phyloP scores from a whole-genome alignment of 495 filamentous ascomycete genomes.

The Neurospora sp. region DNA sequence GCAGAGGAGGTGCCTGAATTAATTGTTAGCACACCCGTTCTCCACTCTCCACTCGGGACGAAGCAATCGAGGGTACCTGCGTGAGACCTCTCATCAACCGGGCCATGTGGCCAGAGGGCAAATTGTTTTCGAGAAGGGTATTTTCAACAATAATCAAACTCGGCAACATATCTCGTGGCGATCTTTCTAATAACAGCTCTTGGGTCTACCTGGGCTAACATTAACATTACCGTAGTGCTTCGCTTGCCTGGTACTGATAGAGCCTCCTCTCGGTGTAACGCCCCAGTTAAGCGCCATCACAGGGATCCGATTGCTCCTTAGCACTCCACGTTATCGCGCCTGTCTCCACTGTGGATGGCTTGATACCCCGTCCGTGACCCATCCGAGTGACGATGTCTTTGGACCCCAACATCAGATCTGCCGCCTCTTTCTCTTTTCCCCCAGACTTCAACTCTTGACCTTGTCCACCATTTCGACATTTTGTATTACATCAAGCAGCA shows the following conservation, averaged over 20 bases:
- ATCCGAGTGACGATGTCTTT: not conserved
- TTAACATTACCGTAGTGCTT: not conserved
- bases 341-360: not conserved
- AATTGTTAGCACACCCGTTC: not conserved
- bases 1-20: not conserved
- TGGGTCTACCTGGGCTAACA: not conserved
- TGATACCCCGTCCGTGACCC: not conserved
- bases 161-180: not conserved
- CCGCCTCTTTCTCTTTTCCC: not conserved
- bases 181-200: not conserved
- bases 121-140: not conserved
- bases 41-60: not conserved
- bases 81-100: not conserved
- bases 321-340: not conserved
- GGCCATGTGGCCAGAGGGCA: not conserved
- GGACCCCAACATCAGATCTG: not conserved
- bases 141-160: not conserved
- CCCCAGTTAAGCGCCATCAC: not conserved
- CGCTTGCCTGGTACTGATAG: not conserved
- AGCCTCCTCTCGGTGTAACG: not conserved
- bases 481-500: not conserved
- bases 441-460: not conserved
- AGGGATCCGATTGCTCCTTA: not conserved
- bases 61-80: not conserved
- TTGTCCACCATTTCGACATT: not conserved